Conservation (phyloP, 164 flowering plant genomes). For the Hamamelis virginiana region DNA sequence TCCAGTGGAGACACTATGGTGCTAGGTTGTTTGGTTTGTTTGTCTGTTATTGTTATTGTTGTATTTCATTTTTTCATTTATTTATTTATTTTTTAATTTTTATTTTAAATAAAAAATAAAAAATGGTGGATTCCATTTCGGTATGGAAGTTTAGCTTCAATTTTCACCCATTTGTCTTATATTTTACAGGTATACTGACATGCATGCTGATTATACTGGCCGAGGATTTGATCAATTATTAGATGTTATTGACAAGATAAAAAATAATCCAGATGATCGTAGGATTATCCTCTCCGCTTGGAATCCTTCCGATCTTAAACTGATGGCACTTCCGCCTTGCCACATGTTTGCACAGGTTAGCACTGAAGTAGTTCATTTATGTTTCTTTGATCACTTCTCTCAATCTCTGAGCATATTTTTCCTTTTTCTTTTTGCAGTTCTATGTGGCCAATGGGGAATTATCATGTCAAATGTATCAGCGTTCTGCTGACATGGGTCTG, state of each 20-base stretch:
- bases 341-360: constrained; percentile 96
- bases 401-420: background rate
- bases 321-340: constrained; percentile 98
- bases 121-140: too few relatives aligned
- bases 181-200: constrained; percentile 66
- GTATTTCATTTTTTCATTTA: too few relatives aligned
- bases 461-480: constrained; percentile 97
- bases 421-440: constrained; percentile 53
- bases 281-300: constrained; percentile 90
- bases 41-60: too few relatives aligned
- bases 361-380: background rate
- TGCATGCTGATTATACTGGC: constrained; percentile 95
- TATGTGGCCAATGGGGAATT: constrained; percentile 85
- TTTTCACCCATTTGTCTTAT: background rate
- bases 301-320: constrained; percentile 90
- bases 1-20: constrained; percentile 97
- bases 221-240: constrained; percentile 91
- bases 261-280: constrained; percentile 77
- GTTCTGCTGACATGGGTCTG: constrained; percentile 96
- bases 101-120: too few relatives aligned
- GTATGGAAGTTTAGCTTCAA: background rate
- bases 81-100: too few relatives aligned
- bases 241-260: constrained; percentile 86
- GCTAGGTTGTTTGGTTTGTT: too few relatives aligned
- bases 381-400: background rate